phyloP scores from a whole-genome alignment of 257 asterid genomes.

The Gentiana dahurica region DNA sequence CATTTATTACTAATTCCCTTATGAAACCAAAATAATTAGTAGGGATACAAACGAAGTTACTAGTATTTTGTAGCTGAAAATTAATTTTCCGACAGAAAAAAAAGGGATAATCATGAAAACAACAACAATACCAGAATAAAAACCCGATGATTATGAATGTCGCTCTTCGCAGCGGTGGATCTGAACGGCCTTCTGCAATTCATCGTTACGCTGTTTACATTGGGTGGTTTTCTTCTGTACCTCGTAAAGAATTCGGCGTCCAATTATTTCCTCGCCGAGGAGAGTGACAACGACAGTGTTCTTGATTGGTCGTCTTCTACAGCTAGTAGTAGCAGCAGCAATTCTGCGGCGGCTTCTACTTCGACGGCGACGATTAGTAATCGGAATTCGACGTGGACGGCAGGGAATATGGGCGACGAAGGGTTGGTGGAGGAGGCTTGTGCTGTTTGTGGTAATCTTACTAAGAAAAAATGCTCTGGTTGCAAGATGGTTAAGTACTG shows the following conservation, averaged over 20 bases:
- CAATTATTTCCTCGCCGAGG: slow-evolving; percentile 64
- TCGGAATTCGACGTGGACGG: background rate
- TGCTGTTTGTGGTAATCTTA: slow-evolving; percentile 43
- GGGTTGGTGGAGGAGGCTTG: slow-evolving; percentile 36
- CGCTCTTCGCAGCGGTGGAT: slow-evolving; percentile 63
- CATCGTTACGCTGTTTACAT: slow-evolving; percentile 31
- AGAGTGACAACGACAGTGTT: slow-evolving; percentile 40
- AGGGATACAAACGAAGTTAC: no score
- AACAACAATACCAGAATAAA: no score
- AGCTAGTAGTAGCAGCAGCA: background rate
- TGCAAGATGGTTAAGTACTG: slow-evolving; percentile 83
- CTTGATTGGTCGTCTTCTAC: slow-evolving; percentile 32
- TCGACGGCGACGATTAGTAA: background rate
- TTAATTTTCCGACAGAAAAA: no score
- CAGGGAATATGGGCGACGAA: slow-evolving; percentile 7
- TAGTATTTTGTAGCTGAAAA: no score
- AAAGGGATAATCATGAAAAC: no score
- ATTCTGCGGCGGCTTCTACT: slow-evolving; percentile 1
- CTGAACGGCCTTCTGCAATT: slow-evolving; percentile 65
- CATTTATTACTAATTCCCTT: no score
- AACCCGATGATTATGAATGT: slow-evolving; percentile 20
- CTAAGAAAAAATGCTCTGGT: slow-evolving; percentile 50
- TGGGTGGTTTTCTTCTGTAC: slow-evolving; percentile 42
- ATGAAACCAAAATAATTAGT: no score
- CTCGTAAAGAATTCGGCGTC: slow-evolving; percentile 68